Percentiles rank a stretch among this genome's conserved stretches.
phyloP scores from a whole-genome alignment of 1,139 yeast species.

The Candida pseudocylindracea region DNA sequence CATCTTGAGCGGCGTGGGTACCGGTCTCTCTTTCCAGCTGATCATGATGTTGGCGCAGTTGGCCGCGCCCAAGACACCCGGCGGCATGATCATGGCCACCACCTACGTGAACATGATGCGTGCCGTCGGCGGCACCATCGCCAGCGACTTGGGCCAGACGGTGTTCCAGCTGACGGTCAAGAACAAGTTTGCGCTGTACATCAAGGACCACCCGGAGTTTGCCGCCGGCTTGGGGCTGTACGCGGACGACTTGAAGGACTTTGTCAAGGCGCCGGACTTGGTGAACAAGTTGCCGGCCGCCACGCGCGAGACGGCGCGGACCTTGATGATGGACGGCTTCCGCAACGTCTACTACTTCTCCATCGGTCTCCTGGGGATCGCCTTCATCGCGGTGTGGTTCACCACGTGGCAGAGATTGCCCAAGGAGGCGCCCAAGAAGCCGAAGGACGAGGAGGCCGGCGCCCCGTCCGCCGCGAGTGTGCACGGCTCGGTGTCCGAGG shows the following conservation, averaged over 20 bases:
- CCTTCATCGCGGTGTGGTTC: no score
- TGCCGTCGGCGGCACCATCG: conserved; percentile 11
- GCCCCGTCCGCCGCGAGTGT: no score
- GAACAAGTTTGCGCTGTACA: no score
- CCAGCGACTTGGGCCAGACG: conserved; percentile 13
- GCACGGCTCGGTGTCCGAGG: no score
- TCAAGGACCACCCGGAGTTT: not conserved
- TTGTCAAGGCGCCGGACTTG: not conserved
- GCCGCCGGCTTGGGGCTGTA: not conserved
- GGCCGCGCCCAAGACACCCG: conserved; percentile 14
- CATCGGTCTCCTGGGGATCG: not conserved
- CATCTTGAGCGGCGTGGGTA: conserved; percentile 11
- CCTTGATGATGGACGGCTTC: not conserved
- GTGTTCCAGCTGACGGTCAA: conserved; percentile 5
- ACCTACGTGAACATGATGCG: conserved; percentile 12
- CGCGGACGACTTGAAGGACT: not conserved
- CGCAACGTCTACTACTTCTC: not conserved
- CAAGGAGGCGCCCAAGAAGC: no score
- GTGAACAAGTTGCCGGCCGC: not conserved
- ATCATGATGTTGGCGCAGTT: conserved; percentile 11
- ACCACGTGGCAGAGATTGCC: no score
- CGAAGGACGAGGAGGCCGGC: no score
- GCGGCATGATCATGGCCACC: conserved; percentile 15
- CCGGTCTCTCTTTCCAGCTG: conserved; percentile 12
- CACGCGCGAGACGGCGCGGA: not conserved